Evolutionary conservation across 306 rosid species (phyloP), one percentile per base, ranked within the genome.

Genomic region (Castanea sativa): DNA sequence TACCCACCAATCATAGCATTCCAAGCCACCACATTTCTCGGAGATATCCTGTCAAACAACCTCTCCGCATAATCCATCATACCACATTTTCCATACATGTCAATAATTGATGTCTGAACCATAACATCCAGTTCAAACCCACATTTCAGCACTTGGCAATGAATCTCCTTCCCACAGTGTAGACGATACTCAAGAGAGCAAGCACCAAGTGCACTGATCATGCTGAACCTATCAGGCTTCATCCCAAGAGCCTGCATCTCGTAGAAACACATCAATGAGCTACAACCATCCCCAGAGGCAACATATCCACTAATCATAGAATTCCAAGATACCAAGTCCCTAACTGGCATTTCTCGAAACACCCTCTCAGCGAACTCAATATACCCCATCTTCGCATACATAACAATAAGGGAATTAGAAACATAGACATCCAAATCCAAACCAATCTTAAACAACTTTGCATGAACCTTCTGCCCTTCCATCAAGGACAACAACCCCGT

Each of bases 271-370:
- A 20, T 52, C 63, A 86, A 60, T 1, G 89, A 72, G 45, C 75
- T 82, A 74, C 61, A 60, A 64, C 85, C 78, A 74, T 83, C 81
- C 78, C 80, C 78, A 51, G 76, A 77, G 9, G 82, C 27, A 76
- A 78, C 85, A 76, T 85, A 85, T 13, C 88, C 91, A 15, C 85
- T 56, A 38, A 85, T 83, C 84, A 91, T 69, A 19, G 91, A 91
- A 73, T 87, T 87, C 90, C 91, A 91, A 29, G 91, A 88, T 16
- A 91, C 91, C 71, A 85, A 7, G 69, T 91, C 87, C 23, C 76
- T 85, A 0, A 72, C 79, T 23, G 83, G 83, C 87, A 88, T 88
- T 87, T 85, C 87, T 9, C 76, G 86, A 71, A 88, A 90, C 84
- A 88, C 83, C 81, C 33, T 87, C 75, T 57, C 77, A 4, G 92